Conservation (phyloP, 169 alveolate species). For the Theileria luwenshuni region DNA sequence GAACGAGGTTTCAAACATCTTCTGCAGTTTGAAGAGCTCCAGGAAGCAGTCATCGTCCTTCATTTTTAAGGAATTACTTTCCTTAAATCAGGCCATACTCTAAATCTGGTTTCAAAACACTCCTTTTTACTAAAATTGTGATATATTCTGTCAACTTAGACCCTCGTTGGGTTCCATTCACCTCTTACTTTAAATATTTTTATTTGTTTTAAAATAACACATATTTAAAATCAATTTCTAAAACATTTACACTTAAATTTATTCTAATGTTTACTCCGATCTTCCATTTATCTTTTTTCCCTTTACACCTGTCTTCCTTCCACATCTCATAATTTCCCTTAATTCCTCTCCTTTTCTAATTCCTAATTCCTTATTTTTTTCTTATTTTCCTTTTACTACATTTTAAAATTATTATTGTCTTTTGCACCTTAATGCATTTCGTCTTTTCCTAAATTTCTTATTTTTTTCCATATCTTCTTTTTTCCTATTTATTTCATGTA, state of each 20-base stretch:
- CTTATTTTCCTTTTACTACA: neutral
- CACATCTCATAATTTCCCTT: neutral
- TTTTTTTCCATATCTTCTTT: neutral
- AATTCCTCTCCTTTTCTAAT: neutral
- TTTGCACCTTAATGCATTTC: constrained; percentile 33
- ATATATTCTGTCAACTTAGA: no score
- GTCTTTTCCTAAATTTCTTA: constrained; percentile 3
- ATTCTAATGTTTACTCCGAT: no score
- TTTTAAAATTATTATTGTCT: neutral
- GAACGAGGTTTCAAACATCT: constrained; percentile 48
- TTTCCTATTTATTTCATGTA: neutral
- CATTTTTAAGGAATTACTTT: neutral
- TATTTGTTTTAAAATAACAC: neutral
- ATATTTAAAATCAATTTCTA: neutral
- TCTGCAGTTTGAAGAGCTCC: constrained; percentile 59
- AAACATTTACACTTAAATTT: neutral
- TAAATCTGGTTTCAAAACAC: no score
- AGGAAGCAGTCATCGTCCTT: constrained; percentile 43
- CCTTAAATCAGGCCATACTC: neutral
- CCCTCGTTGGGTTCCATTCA: constrained; percentile 12
- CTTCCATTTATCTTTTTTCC: no score
- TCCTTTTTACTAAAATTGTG: no score
- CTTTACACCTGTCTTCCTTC: neutral
- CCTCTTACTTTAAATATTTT: neutral
- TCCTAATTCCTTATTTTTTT: neutral